These are phyloP conservation scores for Pleomassaria siparia DNA, from an alignment of 2,329 filamentous ascomycete species.

Conservation along the genomic window DNA sequence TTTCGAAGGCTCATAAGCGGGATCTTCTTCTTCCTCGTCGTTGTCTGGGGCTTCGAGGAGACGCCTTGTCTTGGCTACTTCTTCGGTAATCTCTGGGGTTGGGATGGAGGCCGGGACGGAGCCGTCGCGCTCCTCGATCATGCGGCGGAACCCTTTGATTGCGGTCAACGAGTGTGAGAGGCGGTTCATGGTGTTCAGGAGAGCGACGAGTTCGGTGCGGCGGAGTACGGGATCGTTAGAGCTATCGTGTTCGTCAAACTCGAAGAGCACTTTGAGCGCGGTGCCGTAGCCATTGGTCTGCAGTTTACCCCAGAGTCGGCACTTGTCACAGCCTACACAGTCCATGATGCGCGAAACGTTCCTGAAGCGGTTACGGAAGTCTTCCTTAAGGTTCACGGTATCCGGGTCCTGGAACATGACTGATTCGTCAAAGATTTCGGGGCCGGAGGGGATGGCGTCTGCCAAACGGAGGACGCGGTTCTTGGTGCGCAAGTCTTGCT, in stretches of 20 bases:
- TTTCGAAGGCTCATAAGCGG: slow-evolving; percentile 10
- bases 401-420: slow-evolving; percentile 82
- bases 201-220: slow-evolving; percentile 87
- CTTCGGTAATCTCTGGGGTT: slow-evolving; percentile 23
- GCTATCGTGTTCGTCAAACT: slow-evolving; percentile 72
- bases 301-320: slow-evolving; percentile 94
- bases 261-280: slow-evolving; percentile 92
- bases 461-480: slow-evolving; percentile 78
- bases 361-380: slow-evolving; percentile 95
- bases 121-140: slow-evolving; percentile 48
- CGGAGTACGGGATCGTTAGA: slow-evolving; percentile 71
- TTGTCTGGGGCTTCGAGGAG: slow-evolving; percentile 23
- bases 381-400: slow-evolving; percentile 83
- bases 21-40: slow-evolving; percentile 20
- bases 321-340: slow-evolving; percentile 98
- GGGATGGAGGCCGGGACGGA: slow-evolving; percentile 21
- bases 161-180: slow-evolving; percentile 79
- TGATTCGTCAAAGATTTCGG: slow-evolving; percentile 88
- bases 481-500: slow-evolving; percentile 77
- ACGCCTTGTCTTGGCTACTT: slow-evolving; percentile 34
- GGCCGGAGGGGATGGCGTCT: slow-evolving; percentile 64
- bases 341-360: slow-evolving; percentile 98
- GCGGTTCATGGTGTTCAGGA: slow-evolving; percentile 91
- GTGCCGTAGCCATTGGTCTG: slow-evolving; percentile 95
- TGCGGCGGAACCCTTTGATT: slow-evolving; percentile 68